These are phyloP conservation scores for Thermothelomyces thermophilus DNA, from an alignment of 2,329 filamentous ascomycete species.

Conservation along the genomic window DNA sequence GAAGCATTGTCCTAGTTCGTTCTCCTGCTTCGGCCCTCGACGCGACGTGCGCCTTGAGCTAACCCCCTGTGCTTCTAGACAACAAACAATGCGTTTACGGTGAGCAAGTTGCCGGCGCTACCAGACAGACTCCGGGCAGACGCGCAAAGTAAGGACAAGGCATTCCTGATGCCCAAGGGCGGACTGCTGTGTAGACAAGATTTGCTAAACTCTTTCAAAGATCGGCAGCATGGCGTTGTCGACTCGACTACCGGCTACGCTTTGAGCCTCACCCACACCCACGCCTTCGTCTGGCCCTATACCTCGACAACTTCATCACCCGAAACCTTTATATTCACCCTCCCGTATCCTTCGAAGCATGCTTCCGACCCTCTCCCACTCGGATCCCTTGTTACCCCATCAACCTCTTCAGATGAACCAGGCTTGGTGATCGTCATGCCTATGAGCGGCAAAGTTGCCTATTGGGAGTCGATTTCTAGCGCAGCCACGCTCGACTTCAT, in stretches of 20 bases:
- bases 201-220: conserved; percentile 36
- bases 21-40: neutral
- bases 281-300: conserved; percentile 90
- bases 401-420: conserved; percentile 70
- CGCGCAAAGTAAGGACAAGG: conserved; percentile 51
- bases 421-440: conserved; percentile 84
- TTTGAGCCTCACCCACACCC: conserved; percentile 69
- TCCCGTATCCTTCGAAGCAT: conserved; percentile 65
- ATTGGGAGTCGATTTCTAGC: conserved; percentile 92
- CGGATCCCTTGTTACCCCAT: conserved; percentile 73
- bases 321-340: conserved; percentile 71
- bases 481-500: conserved; percentile 79
- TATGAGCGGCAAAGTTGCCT: conserved; percentile 75
- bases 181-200: neutral
- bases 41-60: conserved; percentile 10
- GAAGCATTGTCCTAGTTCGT: conserved; percentile 58
- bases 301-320: conserved; percentile 59
- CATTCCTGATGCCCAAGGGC: neutral
- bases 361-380: conserved; percentile 68
- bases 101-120: conserved; percentile 76
- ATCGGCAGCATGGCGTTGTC: conserved; percentile 58
- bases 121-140: conserved; percentile 68
- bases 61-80: conserved; percentile 46
- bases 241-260: conserved; percentile 65
- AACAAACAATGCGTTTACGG: conserved; percentile 75